Base-by-base conservation (phyloP, 306 rosid genomes). In the Ochetophila trinervis region DNA sequence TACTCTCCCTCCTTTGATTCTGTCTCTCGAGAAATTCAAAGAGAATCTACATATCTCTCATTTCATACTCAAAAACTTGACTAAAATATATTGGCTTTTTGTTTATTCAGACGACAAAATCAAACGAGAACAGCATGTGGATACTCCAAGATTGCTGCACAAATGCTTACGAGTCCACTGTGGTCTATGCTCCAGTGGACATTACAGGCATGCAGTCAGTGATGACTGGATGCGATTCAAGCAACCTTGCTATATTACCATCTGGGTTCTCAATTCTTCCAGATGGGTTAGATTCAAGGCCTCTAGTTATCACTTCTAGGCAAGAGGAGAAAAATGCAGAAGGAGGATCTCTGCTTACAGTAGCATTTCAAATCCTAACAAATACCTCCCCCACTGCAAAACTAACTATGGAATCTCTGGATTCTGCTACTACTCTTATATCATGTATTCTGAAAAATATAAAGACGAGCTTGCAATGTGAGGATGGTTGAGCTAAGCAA, bases 221-320 rank as follows among this genome's bases (percentile, higher is more conserved):
- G 71, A 94, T 90, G 96, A 83, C 96, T 0, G 97, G 99, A 27
- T 88, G 99, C 27, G 88, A 84, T 71, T 86, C 99, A 3, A 80
- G 97, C 90, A 94, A 79, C 74, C 78, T 88, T n/a, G 83, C 91
- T 5, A 68, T 94, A 30, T 77, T 94, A n/a, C 88, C 99, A 7
- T 94, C 96, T 0, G 99, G 99, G 1, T 94, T 94, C 81, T 94
- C 97, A 1, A 88, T 94, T 75, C 81, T 90, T 62, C 91, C 91
- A 1, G 97, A 94, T 36, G 99, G 99, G 4, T 36, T 82, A 4
- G 96, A 90, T 42, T 80, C 95, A 53, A 79, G 96, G 75, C 96
- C 90, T 64, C 53, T 84, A 66, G 90, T 94, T 65, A 90, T 94
- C 66, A 84, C 88, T 65, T 83, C 90, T 11, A 77, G 83, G 74